Evolutionary conservation across 805 yeast genomes (phyloP).

Genomic region (Sugiyamaella mastotermitis): DNA sequence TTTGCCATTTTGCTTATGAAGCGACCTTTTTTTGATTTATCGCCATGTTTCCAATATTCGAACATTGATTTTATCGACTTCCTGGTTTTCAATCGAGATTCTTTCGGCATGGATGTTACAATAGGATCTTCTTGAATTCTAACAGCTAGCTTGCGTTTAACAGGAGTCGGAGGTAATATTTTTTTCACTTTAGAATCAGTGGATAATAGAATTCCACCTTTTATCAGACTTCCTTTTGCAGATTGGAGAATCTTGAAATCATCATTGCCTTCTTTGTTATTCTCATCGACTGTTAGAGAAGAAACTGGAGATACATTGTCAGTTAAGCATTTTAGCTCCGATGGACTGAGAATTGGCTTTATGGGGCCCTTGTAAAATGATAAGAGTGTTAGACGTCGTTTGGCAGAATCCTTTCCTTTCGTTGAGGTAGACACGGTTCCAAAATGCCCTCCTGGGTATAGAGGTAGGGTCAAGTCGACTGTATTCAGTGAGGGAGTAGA

Average conservation of each 20-base stretch:
- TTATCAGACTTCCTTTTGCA: conserved; percentile 15
- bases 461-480: conserved; percentile 19
- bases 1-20: too few relatives aligned
- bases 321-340: background rate
- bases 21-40: too few relatives aligned
- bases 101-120: background rate
- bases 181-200: conserved; percentile 14
- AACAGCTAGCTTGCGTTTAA: background rate
- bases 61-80: too few relatives aligned
- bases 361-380: conserved; percentile 17
- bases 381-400: conserved; percentile 14
- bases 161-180: conserved; percentile 13
- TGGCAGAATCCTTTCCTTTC: background rate
- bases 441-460: conserved; percentile 30
- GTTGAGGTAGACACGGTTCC: conserved; percentile 14
- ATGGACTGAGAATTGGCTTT: conserved; percentile 9
- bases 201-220: conserved; percentile 23
- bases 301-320: too few relatives aligned
- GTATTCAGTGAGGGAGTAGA: conserved; percentile 2
- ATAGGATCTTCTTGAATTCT: background rate
- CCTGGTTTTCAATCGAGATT: background rate
- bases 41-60: too few relatives aligned
- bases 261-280: conserved; percentile 2
- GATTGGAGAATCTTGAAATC: conserved; percentile 2
- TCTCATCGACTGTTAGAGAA: too few relatives aligned